These are phyloP conservation scores for Fusarium equiseti DNA, from an alignment of 2,329 filamentous ascomycete species.

Conservation along the genomic window DNA sequence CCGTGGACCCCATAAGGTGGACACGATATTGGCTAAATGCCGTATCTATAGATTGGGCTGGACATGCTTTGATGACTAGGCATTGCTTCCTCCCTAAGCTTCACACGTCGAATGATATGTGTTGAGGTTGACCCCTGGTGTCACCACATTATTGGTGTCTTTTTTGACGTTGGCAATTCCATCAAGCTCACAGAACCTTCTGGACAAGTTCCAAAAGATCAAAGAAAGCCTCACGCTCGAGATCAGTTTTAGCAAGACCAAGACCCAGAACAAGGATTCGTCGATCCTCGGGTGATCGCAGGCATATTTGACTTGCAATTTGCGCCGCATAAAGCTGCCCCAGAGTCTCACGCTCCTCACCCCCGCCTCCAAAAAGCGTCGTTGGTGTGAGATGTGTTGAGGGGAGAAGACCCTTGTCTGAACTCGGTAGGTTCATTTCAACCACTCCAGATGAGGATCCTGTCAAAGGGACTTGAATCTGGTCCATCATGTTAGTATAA, in stretches of 20 bases:
- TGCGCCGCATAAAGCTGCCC: slow-evolving; percentile 92
- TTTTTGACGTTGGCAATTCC: background rate
- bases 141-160: background rate
- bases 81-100: background rate
- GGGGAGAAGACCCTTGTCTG: slow-evolving; percentile 70
- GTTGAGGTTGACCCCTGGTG: background rate
- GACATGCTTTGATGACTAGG: background rate
- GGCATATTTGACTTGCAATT: slow-evolving; percentile 82
- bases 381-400: slow-evolving; percentile 86
- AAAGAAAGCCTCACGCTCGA: slow-evolving; percentile 69
- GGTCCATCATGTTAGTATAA: background rate
- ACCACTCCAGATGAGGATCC: slow-evolving; percentile 72
- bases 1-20: background rate
- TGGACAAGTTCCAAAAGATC: slow-evolving; percentile 73
- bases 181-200: slow-evolving; percentile 61
- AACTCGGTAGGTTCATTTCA: slow-evolving; percentile 68
- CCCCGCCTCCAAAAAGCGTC: slow-evolving; percentile 86
- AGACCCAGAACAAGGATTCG: slow-evolving; percentile 73
- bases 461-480: slow-evolving; percentile 85
- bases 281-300: slow-evolving; percentile 74
- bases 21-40: background rate
- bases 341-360: slow-evolving; percentile 81
- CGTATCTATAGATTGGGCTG: background rate
- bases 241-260: slow-evolving; percentile 65
- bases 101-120: background rate